phyloP scores from a whole-genome alignment of 148 eudicot genomes.

The Chenopodium album region DNA sequence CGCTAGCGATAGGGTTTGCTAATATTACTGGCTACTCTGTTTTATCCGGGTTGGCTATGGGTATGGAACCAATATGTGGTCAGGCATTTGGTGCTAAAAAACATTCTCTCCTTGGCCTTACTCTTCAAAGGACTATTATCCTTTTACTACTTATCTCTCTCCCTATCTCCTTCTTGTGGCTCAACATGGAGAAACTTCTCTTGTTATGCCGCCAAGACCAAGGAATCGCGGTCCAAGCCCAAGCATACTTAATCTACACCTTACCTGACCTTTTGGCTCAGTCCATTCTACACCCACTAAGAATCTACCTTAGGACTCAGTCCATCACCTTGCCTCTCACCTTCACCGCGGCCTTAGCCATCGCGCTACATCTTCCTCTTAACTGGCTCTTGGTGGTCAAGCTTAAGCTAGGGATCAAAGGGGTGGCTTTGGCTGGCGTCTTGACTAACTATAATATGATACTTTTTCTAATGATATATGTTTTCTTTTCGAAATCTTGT shows the following conservation, averaged over 20 bases:
- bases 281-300: slow-evolving; percentile 47
- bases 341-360: slow-evolving; percentile 38
- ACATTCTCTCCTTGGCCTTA: slow-evolving; percentile 34
- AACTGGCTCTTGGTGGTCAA: slow-evolving; percentile 34
- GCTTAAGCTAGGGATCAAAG: slow-evolving; percentile 40
- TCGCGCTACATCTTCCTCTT: slow-evolving; percentile 44
- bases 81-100: slow-evolving; percentile 57
- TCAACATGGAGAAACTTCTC: slow-evolving; percentile 43
- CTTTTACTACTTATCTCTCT: slow-evolving; percentile 40
- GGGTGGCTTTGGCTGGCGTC: slow-evolving; percentile 44
- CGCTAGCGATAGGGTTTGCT: slow-evolving; percentile 55
- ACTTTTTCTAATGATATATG: slow-evolving; percentile 25
- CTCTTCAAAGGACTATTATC: slow-evolving; percentile 44
- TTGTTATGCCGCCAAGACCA: slow-evolving; percentile 42
- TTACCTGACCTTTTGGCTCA: slow-evolving; percentile 52
- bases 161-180: slow-evolving; percentile 54
- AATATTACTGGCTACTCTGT: slow-evolving; percentile 57
- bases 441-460: slow-evolving; percentile 39
- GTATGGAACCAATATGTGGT: slow-evolving; percentile 73
- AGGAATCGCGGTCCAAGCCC: slow-evolving; percentile 42
- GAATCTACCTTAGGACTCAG: slow-evolving; percentile 57
- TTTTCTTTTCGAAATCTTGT: slow-evolving; percentile 25
- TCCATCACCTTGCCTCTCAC: slow-evolving; percentile 54
- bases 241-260: slow-evolving; percentile 39
- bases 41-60: slow-evolving; percentile 55